Conservation (phyloP, 2,329 filamentous ascomycete genomes). For the Chaetomium sp. region DNA sequence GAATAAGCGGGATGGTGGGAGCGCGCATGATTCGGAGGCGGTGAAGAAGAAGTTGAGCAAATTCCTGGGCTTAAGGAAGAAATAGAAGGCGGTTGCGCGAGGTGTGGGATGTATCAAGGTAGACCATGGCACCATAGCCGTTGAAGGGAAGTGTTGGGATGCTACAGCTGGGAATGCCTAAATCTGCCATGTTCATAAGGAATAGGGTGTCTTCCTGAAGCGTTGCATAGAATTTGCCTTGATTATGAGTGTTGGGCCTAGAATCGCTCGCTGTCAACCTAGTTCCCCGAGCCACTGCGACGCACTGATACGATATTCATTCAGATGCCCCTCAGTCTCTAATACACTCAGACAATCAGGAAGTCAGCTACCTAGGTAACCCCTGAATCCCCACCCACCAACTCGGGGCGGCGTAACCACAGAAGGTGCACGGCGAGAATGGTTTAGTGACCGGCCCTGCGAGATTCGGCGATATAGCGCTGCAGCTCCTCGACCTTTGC, state of each 20-base stretch:
- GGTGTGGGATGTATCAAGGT: background rate
- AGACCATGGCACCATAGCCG: background rate
- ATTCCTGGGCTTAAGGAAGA: constrained; percentile 70
- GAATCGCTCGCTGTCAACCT: too few relatives aligned
- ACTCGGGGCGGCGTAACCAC: background rate
- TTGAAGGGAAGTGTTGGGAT: too few relatives aligned
- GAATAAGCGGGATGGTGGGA: constrained; percentile 26
- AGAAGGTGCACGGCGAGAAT: background rate
- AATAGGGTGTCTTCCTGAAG: too few relatives aligned
- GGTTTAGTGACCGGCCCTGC: constrained; percentile 57
- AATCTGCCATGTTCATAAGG: too few relatives aligned
- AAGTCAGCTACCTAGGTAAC: too few relatives aligned
- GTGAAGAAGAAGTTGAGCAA: constrained; percentile 52
- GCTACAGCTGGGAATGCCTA: too few relatives aligned
- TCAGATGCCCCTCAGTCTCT: too few relatives aligned
- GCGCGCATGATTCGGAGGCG: constrained; percentile 30
- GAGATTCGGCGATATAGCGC: constrained; percentile 94
- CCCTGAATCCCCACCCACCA: background rate
- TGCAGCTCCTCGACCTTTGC: constrained; percentile 99
- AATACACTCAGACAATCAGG: too few relatives aligned
- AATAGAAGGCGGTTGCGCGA: constrained; percentile 35
- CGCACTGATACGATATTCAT: too few relatives aligned
- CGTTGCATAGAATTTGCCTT: too few relatives aligned
- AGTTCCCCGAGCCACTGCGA: too few relatives aligned
- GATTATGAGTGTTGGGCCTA: too few relatives aligned